Evolutionary conservation across 2,329 filamentous ascomycete species (phyloP).

Genomic region (Aspergillus pseudotamarii): DNA sequence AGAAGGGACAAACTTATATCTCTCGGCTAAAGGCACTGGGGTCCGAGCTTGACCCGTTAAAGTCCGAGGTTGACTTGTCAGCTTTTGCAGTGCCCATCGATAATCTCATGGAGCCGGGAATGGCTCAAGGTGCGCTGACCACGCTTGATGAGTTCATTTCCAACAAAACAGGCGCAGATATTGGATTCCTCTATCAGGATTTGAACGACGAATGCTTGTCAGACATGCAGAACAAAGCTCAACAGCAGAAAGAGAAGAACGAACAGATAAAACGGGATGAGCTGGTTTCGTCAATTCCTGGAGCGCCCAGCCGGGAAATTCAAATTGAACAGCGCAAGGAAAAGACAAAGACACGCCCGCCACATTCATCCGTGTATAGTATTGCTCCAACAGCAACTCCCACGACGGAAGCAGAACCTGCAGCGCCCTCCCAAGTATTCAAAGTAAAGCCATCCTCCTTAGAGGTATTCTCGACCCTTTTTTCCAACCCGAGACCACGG

Average conservation of each 20-base stretch:
- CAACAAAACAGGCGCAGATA: conserved; percentile 42
- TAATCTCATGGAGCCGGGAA: conserved; percentile 15
- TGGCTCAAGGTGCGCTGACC: conserved; percentile 41
- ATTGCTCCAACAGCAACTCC: neutral
- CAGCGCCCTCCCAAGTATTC: conserved; percentile 20
- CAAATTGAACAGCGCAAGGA: conserved; percentile 38
- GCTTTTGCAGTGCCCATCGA: neutral
- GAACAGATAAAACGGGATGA: neutral
- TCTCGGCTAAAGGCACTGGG: neutral
- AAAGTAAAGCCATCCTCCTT: conserved; percentile 44
- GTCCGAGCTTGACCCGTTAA: neutral
- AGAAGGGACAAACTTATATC: neutral
- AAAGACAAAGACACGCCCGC: conserved; percentile 51
- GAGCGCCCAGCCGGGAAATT: neutral
- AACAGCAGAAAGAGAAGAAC: conserved; percentile 15
- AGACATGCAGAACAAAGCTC: conserved; percentile 30
- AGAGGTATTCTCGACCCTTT: conserved; percentile 41
- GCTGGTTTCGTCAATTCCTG: neutral
- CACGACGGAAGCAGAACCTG: neutral
- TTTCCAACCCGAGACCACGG: conserved; percentile 26
- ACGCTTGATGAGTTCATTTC: conserved; percentile 42
- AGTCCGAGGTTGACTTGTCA: neutral
- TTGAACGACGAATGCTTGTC: conserved; percentile 44
- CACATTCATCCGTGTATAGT: conserved; percentile 33
- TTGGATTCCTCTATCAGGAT: conserved; percentile 51